phyloP scores from a whole-genome alignment of 2,329 filamentous ascomycete species.

The Aspergillus sp. region DNA sequence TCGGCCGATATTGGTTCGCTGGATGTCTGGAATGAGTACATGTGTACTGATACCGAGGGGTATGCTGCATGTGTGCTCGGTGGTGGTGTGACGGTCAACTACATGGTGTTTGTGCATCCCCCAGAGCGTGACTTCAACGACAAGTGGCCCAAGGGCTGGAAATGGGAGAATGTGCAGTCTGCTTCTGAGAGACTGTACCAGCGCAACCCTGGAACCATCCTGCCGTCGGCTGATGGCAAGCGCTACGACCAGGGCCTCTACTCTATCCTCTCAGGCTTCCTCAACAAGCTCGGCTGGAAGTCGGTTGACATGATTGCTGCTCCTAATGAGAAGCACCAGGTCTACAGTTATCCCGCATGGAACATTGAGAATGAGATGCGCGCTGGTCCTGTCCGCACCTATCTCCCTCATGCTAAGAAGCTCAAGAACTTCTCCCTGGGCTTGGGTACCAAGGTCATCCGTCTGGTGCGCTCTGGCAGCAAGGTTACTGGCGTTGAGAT shows the following conservation, averaged over 20 bases:
- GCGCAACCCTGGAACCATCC: constrained; percentile 65
- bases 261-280: constrained; percentile 56
- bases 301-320: constrained; percentile 56
- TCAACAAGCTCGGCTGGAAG: constrained; percentile 59
- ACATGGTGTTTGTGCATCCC: constrained; percentile 33
- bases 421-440: constrained; percentile 64
- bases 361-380: constrained; percentile 65
- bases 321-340: constrained; percentile 61
- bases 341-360: constrained; percentile 60
- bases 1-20: constrained; percentile 18
- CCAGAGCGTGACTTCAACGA: constrained; percentile 64
- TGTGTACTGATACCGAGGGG: constrained; percentile 17
- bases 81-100: constrained; percentile 24
- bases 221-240: constrained; percentile 62
- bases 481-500: constrained; percentile 52
- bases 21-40: constrained; percentile 14
- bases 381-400: constrained; percentile 66
- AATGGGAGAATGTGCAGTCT: constrained; percentile 55
- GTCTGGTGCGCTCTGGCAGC: constrained; percentile 60
- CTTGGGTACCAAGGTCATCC: constrained; percentile 62
- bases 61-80: constrained; percentile 22
- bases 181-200: constrained; percentile 61
- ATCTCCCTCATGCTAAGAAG: constrained; percentile 58
- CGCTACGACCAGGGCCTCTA: constrained; percentile 65
- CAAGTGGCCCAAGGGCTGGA: constrained; percentile 70